Evolutionary conservation across 306 rosid species (phyloP).

Genomic region (Trifolium subterraneum): DNA sequence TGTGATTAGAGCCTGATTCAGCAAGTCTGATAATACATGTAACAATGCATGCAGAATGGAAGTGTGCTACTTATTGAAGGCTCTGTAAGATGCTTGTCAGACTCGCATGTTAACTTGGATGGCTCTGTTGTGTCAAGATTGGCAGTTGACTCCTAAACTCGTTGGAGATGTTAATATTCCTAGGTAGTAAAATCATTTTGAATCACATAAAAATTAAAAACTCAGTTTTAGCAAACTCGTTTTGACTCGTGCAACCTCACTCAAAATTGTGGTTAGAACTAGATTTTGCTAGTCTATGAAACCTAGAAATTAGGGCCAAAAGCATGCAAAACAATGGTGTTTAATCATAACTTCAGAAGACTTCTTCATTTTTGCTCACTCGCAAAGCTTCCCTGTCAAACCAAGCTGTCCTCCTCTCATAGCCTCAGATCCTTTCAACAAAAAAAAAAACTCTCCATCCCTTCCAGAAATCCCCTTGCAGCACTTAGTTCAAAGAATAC

Average conservation of each 20-base stretch:
- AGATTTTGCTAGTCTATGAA: background rate
- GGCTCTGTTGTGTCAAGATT: background rate
- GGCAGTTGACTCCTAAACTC: background rate
- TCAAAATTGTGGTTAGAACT: background rate
- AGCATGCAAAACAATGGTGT: background rate
- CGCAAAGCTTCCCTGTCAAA: too few relatives aligned
- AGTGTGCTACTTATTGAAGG: background rate
- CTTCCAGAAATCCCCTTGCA: constrained; percentile 3
- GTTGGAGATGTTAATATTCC: background rate
- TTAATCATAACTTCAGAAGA: background rate
- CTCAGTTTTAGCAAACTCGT: too few relatives aligned
- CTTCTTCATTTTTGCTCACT: background rate
- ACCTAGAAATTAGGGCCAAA: background rate
- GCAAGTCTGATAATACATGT: background rate
- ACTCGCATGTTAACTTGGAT: background rate
- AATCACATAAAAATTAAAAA: too few relatives aligned
- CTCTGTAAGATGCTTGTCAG: background rate
- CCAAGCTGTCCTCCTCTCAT: background rate
- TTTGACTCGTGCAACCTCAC: background rate
- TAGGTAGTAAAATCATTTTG: constrained; percentile 1
- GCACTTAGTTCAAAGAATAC: background rate
- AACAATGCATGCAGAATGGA: background rate
- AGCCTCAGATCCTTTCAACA: background rate
- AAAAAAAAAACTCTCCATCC: background rate
- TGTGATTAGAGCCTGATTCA: constrained; percentile 2